Evolutionary conservation across 2,329 filamentous ascomycete genomes (phyloP).

Genomic region (Cadophora sp.): DNA sequence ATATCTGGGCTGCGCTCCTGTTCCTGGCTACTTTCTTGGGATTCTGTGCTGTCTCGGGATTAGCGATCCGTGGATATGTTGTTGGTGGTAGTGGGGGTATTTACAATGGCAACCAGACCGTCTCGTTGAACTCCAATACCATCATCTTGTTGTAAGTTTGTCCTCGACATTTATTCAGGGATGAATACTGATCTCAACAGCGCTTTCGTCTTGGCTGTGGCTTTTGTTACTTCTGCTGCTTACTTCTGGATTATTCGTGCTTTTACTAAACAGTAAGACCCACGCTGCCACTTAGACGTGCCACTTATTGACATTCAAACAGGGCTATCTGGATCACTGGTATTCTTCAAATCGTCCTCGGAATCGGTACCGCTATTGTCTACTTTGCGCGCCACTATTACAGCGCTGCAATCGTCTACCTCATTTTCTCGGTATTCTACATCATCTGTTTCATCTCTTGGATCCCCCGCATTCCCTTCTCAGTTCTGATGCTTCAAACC

Average conservation of each 20-base stretch:
- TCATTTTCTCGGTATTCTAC: slow-evolving; percentile 81
- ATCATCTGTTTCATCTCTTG: slow-evolving; percentile 86
- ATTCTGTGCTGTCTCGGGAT: slow-evolving; percentile 77
- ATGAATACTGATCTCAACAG: slow-evolving; percentile 27
- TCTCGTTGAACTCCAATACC: slow-evolving; percentile 79
- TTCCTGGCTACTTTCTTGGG: slow-evolving; percentile 75
- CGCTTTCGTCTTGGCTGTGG: slow-evolving; percentile 75
- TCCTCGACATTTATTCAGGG: background rate
- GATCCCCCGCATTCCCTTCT: slow-evolving; percentile 91
- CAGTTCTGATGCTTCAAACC: slow-evolving; percentile 86
- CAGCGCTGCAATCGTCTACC: slow-evolving; percentile 84
- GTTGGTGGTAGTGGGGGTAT: slow-evolving; percentile 70
- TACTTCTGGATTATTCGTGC: slow-evolving; percentile 79
- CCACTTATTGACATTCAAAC: background rate
- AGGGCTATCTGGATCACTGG: slow-evolving; percentile 89
- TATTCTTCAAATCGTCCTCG: slow-evolving; percentile 84
- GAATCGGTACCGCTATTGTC: slow-evolving; percentile 85
- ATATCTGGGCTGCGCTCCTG: slow-evolving; percentile 86
- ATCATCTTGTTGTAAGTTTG: slow-evolving; percentile 72
- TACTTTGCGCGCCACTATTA: slow-evolving; percentile 81
- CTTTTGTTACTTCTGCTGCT: slow-evolving; percentile 74
- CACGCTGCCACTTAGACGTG: background rate
- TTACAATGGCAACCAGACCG: slow-evolving; percentile 67
- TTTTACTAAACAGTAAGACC: slow-evolving; percentile 73
- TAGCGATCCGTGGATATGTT: slow-evolving; percentile 78